A percentile compares a stretch with the other conserved stretches of the same genome.
Conservation (phyloP, 306 rosid genomes). For the Castanea crenata region DNA sequence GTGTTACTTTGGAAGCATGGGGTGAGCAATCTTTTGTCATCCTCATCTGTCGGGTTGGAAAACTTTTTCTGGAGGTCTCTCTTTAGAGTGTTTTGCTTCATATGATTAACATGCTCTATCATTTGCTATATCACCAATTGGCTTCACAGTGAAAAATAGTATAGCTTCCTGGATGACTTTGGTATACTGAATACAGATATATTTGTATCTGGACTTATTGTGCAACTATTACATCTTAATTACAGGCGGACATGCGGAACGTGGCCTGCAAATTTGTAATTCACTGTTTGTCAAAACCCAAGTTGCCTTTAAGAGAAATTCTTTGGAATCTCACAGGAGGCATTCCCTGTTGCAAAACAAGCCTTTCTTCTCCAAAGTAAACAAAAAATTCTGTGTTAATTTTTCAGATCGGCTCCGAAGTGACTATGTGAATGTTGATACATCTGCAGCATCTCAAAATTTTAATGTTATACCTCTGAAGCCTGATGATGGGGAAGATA, state of each 20-base stretch:
- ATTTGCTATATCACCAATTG: not conserved
- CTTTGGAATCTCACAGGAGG: constrained; percentile 21
- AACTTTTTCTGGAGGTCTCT: not conserved
- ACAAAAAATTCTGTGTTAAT: constrained; percentile 27
- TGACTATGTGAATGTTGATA: constrained; percentile 41
- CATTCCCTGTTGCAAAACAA: constrained; percentile 31
- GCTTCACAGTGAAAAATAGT: not conserved
- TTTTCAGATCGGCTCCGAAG: constrained; percentile 44
- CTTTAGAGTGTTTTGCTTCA: not conserved
- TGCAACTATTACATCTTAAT: not conserved
- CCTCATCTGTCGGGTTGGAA: not conserved
- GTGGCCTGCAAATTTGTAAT: constrained; percentile 24
- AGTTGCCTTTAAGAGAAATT: constrained; percentile 19
- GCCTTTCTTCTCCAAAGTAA: constrained; percentile 25
- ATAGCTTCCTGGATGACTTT: not conserved
- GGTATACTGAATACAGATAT: not conserved
- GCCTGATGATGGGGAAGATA: constrained; percentile 21
- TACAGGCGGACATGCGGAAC: constrained; percentile 35
- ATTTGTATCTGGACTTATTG: not conserved
- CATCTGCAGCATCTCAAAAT: constrained; percentile 28
- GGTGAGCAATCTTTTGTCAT: not conserved
- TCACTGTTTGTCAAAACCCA: constrained; percentile 22
- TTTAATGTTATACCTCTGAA: constrained; percentile 31
- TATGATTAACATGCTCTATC: not conserved
- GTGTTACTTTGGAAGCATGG: not conserved